Evolutionary conservation across 2,329 filamentous ascomycete genomes (phyloP), one percentile per base, ranked within the genome.

Genomic region (Dothidotthia symphoricarpi): DNA sequence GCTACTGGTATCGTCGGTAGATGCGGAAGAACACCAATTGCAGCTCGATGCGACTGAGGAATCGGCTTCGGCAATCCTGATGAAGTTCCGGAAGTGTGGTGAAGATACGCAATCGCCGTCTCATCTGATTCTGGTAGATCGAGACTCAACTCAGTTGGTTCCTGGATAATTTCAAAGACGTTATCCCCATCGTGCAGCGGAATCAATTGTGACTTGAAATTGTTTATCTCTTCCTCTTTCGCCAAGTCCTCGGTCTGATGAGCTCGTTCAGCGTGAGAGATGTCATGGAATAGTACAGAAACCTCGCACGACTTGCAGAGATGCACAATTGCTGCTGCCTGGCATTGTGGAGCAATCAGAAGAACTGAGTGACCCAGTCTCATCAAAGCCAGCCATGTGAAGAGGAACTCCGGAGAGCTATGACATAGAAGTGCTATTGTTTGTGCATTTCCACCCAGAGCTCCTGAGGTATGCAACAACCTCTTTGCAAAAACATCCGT

Each of bases 21-120:
- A 3, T 60, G 60, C 6, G 79, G 78, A 0, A 83, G 66, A 0
- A 77, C 76, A 2, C 74, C 75, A 3, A 80, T 71, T 3, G 74
- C 77, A 9, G 70, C 76, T 30, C 69, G 69, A 51, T 83, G 78
- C 1, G 69, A 72, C 41, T 84, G 80, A 0, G 73, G 71, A 1
- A 85, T 82, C 0, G 78, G 77, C 41, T 84, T 84, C 0, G 81
- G 81, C 1, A 80, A 57, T 0, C 81, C 81, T 0, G 75, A 77
- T 0, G 80, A 82, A 2, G 82, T 85, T 1, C 81, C 81, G 1
- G 81, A 85, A 0, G 80, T 82, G 51, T 85, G 81, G 47, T 77
- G 75, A 16, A 81, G 65, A 55, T 81, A 83, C 0, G 80, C 80
- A 11, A 74, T 56, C 10, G 75, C 70, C 2, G 49, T 47, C 6